Base-by-base conservation (phyloP, 1,139 yeast genomes). In the Saccharomyces hybrid region DNA sequence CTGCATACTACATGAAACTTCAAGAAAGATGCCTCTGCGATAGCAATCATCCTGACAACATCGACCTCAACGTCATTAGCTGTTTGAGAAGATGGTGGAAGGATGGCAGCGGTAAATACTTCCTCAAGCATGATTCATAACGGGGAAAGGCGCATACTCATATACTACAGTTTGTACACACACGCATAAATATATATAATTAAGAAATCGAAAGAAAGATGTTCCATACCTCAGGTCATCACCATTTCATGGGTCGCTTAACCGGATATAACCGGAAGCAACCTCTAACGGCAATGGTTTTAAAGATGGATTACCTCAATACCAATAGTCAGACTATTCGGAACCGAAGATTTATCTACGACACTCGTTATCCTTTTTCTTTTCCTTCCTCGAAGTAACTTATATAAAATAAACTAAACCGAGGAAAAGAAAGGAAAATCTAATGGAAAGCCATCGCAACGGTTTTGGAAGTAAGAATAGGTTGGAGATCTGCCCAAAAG, bases 281-380 rank as follows among this genome's bases (percentile, higher is more conserved):
- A 84, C 95, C 95, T 86, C 88, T 71, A 82, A 83, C 86, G 80
- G 90, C 95, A 87, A 88, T 88, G 96, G 96, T 88, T 82, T 82
- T 82, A 82, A 79, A 81, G 84, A 76, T 80, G 87, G 78, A 62
- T 59, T 55, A 44, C 55, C 38, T 13, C 44, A 13, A 38, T 38
- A 38, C 44, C 44, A 38, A 13, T 41, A 34, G 47, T 44, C 29
- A 41, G 31, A 31, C 29, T 42, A 38, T 19, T 51, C 50, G 44
- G 32, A 50, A 46, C 32, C 50, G 47, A 49, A 49, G 44, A 52
- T 55, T 47, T 25, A 48, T 55, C 54, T 52, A 31, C 50, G 54
- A 47, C 53, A 46, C 48, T 47, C 44, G 1, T 38, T 9, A 38
- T 16, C 13, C 44, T 38, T 16, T 16, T 38, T 16, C 19, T 16